phyloP scores from a whole-genome alignment of 345 rosid species.

The Linum tenue region DNA sequence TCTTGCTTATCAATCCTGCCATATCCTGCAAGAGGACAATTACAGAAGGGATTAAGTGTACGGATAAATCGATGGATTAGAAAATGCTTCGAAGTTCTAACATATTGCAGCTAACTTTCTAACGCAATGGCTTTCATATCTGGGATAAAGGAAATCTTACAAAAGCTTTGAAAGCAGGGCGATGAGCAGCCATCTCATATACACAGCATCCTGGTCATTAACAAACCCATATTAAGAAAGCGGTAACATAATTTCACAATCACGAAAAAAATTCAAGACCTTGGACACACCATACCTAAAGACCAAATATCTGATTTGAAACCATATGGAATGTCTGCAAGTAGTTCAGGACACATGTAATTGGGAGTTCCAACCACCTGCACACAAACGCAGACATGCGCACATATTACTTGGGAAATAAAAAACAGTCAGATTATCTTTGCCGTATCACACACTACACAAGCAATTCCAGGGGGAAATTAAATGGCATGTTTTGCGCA shows the following conservation, averaged over 20 bases:
- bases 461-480: conserved; percentile 4
- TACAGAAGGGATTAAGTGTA: conserved; percentile 1
- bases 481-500: background rate
- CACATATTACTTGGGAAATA: conserved; percentile 13
- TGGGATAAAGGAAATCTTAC: conserved; percentile 43
- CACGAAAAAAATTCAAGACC: background rate
- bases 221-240: conserved; percentile 18
- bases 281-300: conserved; percentile 43
- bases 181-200: conserved; percentile 98
- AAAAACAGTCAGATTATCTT: conserved; percentile 3
- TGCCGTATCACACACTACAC: background rate
- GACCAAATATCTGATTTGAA: conserved; percentile 99
- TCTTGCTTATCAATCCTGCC: conserved; percentile 99
- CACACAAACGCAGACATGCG: conserved; percentile 9
- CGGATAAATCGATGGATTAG: background rate
- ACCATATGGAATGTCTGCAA: conserved; percentile 96
- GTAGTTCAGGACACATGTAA: conserved; percentile 98
- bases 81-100: background rate
- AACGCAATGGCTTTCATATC: conserved; percentile 2
- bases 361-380: conserved; percentile 99
- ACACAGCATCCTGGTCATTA: conserved; percentile 81
- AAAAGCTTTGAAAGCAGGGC: conserved; percentile 97
- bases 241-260: conserved; percentile 1
- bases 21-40: conserved; percentile 53
- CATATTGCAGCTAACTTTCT: background rate